Evolutionary conservation across 805 yeast species (phyloP).

Genomic region (Teunomyces barrocoloradensis): DNA sequence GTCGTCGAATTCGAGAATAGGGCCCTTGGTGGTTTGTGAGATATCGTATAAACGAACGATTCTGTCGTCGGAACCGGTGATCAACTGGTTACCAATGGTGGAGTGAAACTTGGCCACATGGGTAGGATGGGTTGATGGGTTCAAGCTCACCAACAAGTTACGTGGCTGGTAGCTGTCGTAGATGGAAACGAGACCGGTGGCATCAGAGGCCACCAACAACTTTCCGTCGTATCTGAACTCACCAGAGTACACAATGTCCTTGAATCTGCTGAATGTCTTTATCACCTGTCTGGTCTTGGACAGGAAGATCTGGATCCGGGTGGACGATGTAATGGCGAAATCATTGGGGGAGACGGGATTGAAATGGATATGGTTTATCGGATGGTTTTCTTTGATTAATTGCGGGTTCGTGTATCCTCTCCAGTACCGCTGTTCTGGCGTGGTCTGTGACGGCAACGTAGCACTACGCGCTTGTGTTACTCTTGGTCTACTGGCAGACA

Average conservation of each 20-base stretch:
- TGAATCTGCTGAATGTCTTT: slow-evolving; percentile 82
- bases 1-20: slow-evolving; percentile 59
- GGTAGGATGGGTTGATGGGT: slow-evolving; percentile 83
- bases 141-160: slow-evolving; percentile 71
- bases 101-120: slow-evolving; percentile 94
- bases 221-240: slow-evolving; percentile 91
- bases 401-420: slow-evolving; percentile 81
- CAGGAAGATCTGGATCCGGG: slow-evolving; percentile 88
- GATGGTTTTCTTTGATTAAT: slow-evolving; percentile 88
- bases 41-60: slow-evolving; percentile 86
- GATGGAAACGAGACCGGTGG: slow-evolving; percentile 87
- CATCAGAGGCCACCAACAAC: slow-evolving; percentile 90
- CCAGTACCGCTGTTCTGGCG: slow-evolving; percentile 96
- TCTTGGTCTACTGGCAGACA: slow-evolving; percentile 75
- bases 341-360: slow-evolving; percentile 85
- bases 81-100: slow-evolving; percentile 63
- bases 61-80: slow-evolving; percentile 91
- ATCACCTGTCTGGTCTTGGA: slow-evolving; percentile 91
- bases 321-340: slow-evolving; percentile 88
- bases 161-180: slow-evolving; percentile 83
- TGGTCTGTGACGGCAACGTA: slow-evolving; percentile 75
- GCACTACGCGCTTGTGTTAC: slow-evolving; percentile 67
- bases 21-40: slow-evolving; percentile 64
- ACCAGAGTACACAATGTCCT: slow-evolving; percentile 88
- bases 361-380: slow-evolving; percentile 84